Evolutionary conservation across 2,329 filamentous ascomycete genomes (phyloP), one percentile per base, ranked within the genome.

Genomic region (Curvularia hawaiiensis): DNA sequence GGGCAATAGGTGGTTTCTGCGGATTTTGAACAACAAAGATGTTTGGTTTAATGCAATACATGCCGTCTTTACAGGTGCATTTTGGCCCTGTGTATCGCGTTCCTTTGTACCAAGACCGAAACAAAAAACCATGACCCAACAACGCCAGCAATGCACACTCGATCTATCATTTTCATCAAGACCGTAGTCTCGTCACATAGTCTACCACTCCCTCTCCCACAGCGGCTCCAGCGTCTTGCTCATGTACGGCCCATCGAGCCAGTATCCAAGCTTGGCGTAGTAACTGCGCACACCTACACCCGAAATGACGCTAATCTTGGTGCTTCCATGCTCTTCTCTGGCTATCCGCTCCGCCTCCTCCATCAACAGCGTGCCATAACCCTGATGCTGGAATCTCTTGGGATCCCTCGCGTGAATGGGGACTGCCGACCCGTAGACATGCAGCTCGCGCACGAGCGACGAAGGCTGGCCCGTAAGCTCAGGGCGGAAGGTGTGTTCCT

Each of bases 361-460:
- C 96, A 99, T 99, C 64, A 99, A 74, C 60, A 99, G 77, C 1
- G 95, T 99, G 47, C 95, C 95, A 66, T 96, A 99, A 0, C 95
- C 95, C 75, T 97, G 95, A 79, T 99, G 95, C 80, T 99, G 95
- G 78, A 98, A 98, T 78, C 98, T 98, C 77, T 90, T 89, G 20
- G 94, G 92, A 68, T 99, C 95, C 55, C 96, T 85, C 9, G 92
- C 94, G 77, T 99, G 95, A 45, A 99, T 91, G 0, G 95, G 96
- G n/a, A 99, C 95, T 0, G 96, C 95, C 20, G 91, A 94, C 8
- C 95, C 95, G 74, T 99, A 99, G 1, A 99, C 95, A 77, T 99
- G 95, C 54, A 99, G 82, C 77, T 99, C 95, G 49, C 95, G 85
- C 5, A 99, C 93, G 68, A 99, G 83, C 77, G 92, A 97, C 0